Evolutionary conservation across 306 rosid genomes (phyloP).

Genomic region (Malus fusca): DNA sequence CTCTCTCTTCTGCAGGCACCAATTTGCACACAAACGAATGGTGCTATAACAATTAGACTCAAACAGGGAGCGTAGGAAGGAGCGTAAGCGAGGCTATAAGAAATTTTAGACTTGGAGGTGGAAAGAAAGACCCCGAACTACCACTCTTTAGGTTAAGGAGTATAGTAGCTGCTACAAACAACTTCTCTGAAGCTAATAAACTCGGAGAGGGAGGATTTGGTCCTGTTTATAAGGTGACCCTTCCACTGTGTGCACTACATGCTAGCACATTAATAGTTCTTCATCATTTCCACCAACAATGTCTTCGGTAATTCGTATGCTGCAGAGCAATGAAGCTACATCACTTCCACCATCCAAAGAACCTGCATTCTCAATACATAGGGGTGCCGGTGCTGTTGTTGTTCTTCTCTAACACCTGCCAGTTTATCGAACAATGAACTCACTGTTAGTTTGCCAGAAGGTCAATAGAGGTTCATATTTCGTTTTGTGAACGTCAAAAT

Average conservation of each 20-base stretch:
- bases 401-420: neutral
- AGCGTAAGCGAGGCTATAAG: neutral
- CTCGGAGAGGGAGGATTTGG: constrained; percentile 61
- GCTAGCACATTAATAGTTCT: neutral
- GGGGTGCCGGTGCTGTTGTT: neutral
- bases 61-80: neutral
- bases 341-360: neutral
- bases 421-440: neutral
- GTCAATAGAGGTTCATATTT: neutral
- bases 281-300: neutral
- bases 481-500: no score
- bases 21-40: neutral
- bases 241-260: neutral
- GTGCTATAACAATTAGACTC: neutral
- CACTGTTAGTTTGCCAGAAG: neutral
- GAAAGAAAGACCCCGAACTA: constrained; percentile 23
- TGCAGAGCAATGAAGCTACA: neutral
- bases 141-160: constrained; percentile 26
- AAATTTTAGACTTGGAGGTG: constrained; percentile 15
- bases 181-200: constrained; percentile 38
- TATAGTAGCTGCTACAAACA: constrained; percentile 31
- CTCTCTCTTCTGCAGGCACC: neutral
- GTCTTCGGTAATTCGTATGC: neutral
- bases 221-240: constrained; percentile 39
- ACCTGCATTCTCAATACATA: neutral